Evolutionary conservation across 164 flowering plant species (phyloP), one percentile per base, ranked within the genome.

Genomic region (Malania oleifera): DNA sequence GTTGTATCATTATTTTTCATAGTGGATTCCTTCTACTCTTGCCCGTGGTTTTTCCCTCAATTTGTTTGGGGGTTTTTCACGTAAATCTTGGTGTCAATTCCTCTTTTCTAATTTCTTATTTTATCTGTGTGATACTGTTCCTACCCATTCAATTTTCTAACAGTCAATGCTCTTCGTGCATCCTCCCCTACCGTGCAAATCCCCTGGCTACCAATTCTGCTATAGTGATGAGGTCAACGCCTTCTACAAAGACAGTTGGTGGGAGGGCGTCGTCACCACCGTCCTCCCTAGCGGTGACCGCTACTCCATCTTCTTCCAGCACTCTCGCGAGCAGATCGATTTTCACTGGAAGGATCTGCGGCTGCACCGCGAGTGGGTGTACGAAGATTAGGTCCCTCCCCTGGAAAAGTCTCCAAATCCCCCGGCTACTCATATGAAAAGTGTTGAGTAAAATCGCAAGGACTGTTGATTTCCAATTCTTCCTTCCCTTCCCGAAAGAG

Each of bases 191-290:
- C 81, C 78, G 7, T 60, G 50, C 3, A 75, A 74, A 37, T 10
- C 48, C 15, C 23, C 48, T 14, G 19, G 12, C 18, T 10, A n/a
- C 15, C 47, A 25, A 25, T 15, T 15, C 9, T 70, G 66, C 28
- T 18, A 56, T 2, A 58, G 49, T 29, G 79, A 78, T 20, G 67
- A 56, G 14, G 82, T 78, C 14, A 80, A 78, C 38, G 82, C 80
- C 2, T 72, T 49, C 49, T 57, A 70, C 60, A 53, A 66, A n/a
- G 82, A 75, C 39, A 77, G 72, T 0, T 78, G 82, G 82, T 75
- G 79, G 82, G 74, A 64, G 19, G 82, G 82, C 2, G 66, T 70
- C 15, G 54, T 78, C 8, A 70, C 63, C 11, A 39, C 47, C 0
- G 52, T 67, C 15, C 24, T 47, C 5, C 61, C 52, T 1, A 55